phyloP scores from a whole-genome alignment of 2,329 filamentous ascomycete genomes.

The Pseudogymnoascus sp. region DNA sequence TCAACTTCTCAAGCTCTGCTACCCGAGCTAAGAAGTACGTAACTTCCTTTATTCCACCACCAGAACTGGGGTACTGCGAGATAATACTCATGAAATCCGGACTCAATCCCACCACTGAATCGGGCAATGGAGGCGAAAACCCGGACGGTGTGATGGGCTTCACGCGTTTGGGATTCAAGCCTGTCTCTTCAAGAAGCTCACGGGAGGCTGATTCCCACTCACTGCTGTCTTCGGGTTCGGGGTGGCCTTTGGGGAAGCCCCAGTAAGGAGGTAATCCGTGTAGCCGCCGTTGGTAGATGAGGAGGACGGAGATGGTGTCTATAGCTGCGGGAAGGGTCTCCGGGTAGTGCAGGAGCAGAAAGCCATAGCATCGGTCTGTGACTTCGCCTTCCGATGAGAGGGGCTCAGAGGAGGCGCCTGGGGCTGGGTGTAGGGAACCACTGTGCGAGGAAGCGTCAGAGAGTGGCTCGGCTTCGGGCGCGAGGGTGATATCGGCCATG shows the following conservation, averaged over 20 bases:
- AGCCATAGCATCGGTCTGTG: slow-evolving; percentile 1
- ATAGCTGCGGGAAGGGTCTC: background rate
- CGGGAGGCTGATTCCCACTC: slow-evolving; percentile 1
- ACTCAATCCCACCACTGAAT: background rate
- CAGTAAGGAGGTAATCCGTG: background rate
- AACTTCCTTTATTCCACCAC: background rate
- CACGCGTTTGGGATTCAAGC: background rate
- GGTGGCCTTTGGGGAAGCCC: background rate
- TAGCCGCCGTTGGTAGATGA: background rate
- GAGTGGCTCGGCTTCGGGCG: background rate
- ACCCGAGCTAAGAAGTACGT: background rate
- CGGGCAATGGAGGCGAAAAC: background rate
- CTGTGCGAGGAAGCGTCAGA: background rate
- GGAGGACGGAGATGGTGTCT: background rate
- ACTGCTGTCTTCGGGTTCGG: background rate
- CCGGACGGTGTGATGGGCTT: background rate
- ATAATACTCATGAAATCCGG: background rate
- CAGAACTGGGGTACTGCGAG: background rate
- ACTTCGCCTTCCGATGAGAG: background rate
- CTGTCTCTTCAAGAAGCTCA: background rate
- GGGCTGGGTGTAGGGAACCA: background rate
- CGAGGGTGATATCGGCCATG: background rate
- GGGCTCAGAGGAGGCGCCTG: background rate
- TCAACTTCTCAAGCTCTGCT: background rate
- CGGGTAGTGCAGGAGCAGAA: background rate